Conservation (phyloP, 257 asterid genomes). For the Mentha longifolia region DNA sequence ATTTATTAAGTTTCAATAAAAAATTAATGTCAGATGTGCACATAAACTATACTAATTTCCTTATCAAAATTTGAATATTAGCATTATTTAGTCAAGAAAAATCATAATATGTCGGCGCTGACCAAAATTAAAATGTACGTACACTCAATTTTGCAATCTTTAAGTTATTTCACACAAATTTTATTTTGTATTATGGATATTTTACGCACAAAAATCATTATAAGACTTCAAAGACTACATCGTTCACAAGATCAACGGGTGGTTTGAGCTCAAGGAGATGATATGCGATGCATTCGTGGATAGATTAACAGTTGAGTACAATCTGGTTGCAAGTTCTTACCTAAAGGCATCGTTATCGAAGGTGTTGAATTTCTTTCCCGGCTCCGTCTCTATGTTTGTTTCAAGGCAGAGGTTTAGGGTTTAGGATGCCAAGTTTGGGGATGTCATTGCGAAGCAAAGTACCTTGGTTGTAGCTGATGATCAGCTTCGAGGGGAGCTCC, state of each 20-base stretch:
- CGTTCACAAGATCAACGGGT: conserved; percentile 57
- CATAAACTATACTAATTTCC: no score
- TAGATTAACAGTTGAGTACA: conserved; percentile 49
- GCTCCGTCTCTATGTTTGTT: conserved; percentile 58
- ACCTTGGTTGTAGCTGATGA: conserved; percentile 55
- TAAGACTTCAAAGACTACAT: conserved; percentile 50
- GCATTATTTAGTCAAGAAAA: no score
- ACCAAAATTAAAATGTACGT: no score
- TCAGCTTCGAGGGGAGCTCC: conserved; percentile 74
- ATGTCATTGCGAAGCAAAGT: conserved; percentile 64
- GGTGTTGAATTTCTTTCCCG: conserved; percentile 62
- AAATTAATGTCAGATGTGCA: no score
- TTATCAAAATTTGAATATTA: no score
- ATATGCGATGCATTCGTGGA: conserved; percentile 59
- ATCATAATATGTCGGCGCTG: conserved; percentile 6
- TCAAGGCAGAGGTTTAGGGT: conserved; percentile 67
- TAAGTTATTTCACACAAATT: conserved; percentile 45
- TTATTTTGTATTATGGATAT: conserved; percentile 34
- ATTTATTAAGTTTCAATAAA: no score
- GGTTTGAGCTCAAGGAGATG: conserved; percentile 65
- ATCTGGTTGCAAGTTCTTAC: conserved; percentile 52
- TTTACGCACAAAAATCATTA: no score
- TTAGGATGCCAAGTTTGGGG: conserved; percentile 69
- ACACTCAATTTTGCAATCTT: no score
- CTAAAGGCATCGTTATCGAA: conserved; percentile 60